Conservation (phyloP, 345 rosid genomes). For the Citrus sp. region DNA sequence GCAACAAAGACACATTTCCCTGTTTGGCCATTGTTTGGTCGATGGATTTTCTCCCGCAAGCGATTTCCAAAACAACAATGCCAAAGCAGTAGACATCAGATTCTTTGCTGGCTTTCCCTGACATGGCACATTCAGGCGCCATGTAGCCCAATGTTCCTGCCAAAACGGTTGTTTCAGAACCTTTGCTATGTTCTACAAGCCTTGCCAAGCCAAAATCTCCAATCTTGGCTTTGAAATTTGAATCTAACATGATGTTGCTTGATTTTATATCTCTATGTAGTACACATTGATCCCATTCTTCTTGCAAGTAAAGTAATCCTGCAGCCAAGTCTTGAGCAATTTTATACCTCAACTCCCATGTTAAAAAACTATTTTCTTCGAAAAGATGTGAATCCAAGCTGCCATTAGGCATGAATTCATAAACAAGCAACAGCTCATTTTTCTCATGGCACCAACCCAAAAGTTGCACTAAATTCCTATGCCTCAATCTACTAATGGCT, state of each 20-base stretch:
- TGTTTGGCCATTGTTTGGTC: not conserved
- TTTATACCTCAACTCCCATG: constrained; percentile 12
- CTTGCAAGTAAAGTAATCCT: constrained; percentile 12
- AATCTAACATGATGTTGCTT: constrained; percentile 25
- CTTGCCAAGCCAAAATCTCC: constrained; percentile 20
- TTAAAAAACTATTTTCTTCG: not conserved
- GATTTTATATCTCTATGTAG: constrained; percentile 18
- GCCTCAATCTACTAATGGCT: constrained; percentile 17
- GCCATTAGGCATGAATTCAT: constrained; percentile 12
- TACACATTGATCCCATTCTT: constrained; percentile 19
- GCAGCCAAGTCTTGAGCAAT: constrained; percentile 12
- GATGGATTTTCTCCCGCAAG: constrained; percentile 16
- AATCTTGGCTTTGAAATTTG: constrained; percentile 15
- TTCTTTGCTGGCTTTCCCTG: constrained; percentile 28
- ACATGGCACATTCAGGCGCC: constrained; percentile 1
- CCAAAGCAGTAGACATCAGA: constrained; percentile 36
- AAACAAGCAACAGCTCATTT: constrained; percentile 19
- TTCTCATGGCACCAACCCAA: constrained; percentile 28
- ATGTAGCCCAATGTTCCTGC: constrained; percentile 21
- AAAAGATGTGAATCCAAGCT: constrained; percentile 17
- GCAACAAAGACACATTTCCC: not conserved
- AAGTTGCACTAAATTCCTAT: constrained; percentile 23
- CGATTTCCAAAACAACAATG: constrained; percentile 30
- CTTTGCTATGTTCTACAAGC: constrained; percentile 9
- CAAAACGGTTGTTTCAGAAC: constrained; percentile 9